Percentiles rank a stretch among this genome's conserved stretches.
Conservation (phyloP, 176 grass and related monocot genomes). For the Olyra latifolia region DNA sequence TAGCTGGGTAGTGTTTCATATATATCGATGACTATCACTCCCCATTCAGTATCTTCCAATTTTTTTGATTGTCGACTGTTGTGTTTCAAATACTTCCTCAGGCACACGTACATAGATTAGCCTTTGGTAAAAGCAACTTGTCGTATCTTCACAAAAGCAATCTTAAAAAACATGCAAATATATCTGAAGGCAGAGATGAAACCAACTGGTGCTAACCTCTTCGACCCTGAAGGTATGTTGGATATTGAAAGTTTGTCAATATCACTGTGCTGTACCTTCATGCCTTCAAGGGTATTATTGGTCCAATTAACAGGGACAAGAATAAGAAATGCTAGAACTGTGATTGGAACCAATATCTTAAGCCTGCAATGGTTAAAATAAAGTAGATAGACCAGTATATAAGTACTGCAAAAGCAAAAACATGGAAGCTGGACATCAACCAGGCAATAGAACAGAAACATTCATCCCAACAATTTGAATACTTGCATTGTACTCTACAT, state of each 20-base stretch:
- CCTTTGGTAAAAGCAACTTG: not conserved
- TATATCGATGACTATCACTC: not conserved
- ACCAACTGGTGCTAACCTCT: conserved; percentile 54
- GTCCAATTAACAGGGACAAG: conserved; percentile 98
- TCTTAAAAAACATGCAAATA: conserved; percentile 6
- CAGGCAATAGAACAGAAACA: conserved; percentile 16
- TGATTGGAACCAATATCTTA: conserved; percentile 93
- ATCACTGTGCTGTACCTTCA: conserved; percentile 46
- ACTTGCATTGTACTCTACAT: not conserved
- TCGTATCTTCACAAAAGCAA: not conserved
- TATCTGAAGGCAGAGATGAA: conserved; percentile 1
- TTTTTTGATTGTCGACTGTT: not conserved
- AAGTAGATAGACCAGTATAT: conserved; percentile 18
- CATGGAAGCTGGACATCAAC: conserved; percentile 17
- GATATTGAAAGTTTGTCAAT: conserved; percentile 97
- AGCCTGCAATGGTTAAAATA: conserved; percentile 53
- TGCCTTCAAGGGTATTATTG: conserved; percentile 58
- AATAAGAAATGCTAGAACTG: conserved; percentile 75
- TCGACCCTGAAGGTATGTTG: conserved; percentile 75
- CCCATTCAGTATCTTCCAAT: not conserved
- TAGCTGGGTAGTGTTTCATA: not conserved
- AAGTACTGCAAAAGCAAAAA: not conserved
- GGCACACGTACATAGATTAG: not conserved
- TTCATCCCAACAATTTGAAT: not conserved
- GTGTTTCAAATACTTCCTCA: not conserved